Base-by-base conservation (phyloP, 306 rosid genomes). In the Sphenostylis stenocarpa region DNA sequence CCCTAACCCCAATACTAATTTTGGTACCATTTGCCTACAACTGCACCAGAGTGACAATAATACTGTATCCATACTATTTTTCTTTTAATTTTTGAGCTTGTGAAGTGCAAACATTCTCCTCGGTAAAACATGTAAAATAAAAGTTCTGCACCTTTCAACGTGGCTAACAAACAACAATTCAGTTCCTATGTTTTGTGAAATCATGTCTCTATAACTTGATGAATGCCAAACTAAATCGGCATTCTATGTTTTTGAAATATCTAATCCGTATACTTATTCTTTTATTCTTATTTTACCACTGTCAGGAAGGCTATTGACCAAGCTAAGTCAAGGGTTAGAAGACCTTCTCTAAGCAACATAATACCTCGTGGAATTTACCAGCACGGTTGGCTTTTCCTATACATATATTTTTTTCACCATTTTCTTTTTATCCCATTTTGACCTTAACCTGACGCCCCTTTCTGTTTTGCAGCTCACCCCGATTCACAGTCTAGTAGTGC, bases 391-490 rank as follows among this genome's bases (percentile, higher is more conserved):
- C 15, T 0, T 61, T 60, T 31, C 23, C 67, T 16, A 15, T 26
- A n/a, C 23, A 61, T 16, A 31, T 0, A 57, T 1, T 1, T 26
- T 16, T 61, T 16, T 61, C 67, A 61, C 24, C 19, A 5, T 57
- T 7, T 60, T 11, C 24, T 28, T 58, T 28, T 14, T 16, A 47
- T 60, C 38, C 21, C 38, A 20, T 53, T 34, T 60, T 21, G 0
- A 49, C 44, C 64, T 71, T 38, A 60, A 16, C 71, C 8, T 8
- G 13, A 39, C 9, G 34, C 6, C 2, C 21, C 21, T 23, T 23
- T 52, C 29, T 52, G 51, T 38, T 75, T 80, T 76, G 52, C 86
- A 91, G 94, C 81, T 64, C 73, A 64, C 65, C 84, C 81, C 60
- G 72, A 83, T 65, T 72, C 90, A 65, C 76, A 68, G 72, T 69